Percentiles rank a stretch among this genome's conserved stretches.
These are phyloP conservation scores for Mycena kentingensis DNA, from an alignment of 768 basidiomycete genomes.

Conservation along the genomic window DNA sequence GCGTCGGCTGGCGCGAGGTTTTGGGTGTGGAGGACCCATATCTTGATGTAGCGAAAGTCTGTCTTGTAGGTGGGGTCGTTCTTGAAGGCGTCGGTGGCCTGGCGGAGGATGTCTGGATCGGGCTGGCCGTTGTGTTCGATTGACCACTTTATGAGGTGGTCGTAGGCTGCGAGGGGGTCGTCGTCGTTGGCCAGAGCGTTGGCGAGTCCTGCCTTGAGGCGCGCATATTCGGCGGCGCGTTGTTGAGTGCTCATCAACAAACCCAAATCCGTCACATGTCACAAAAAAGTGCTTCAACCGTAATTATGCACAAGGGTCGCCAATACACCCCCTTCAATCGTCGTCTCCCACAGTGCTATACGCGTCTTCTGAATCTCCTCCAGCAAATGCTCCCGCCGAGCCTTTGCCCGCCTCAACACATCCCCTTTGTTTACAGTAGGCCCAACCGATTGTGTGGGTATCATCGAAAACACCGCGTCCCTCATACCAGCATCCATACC, in stretches of 20 bases:
- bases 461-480: slow-evolving; percentile 10
- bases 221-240: slow-evolving; percentile 20
- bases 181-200: slow-evolving; percentile 70
- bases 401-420: slow-evolving; percentile 54
- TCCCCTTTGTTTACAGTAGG: slow-evolving; percentile 39
- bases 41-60: slow-evolving; percentile 86
- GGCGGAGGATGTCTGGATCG: slow-evolving; percentile 73
- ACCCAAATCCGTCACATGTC: background rate
- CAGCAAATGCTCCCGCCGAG: slow-evolving; percentile 52
- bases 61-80: slow-evolving; percentile 82
- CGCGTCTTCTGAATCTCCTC: slow-evolving; percentile 61
- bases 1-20: slow-evolving; percentile 72
- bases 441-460: slow-evolving; percentile 13
- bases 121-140: slow-evolving; percentile 70
- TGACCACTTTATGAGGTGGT: slow-evolving; percentile 90
- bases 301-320: slow-evolving; percentile 39
- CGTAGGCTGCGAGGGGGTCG: slow-evolving; percentile 84
- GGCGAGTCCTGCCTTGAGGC: slow-evolving; percentile 42
- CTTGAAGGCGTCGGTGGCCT: slow-evolving; percentile 79
- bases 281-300: slow-evolving; percentile 12
- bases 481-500: slow-evolving; percentile 4
- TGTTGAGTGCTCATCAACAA: slow-evolving; percentile 21
- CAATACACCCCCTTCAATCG: slow-evolving; percentile 53
- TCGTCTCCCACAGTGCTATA: slow-evolving; percentile 70
- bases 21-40: slow-evolving; percentile 88